Percentiles rank a stretch among this genome's conserved stretches.
phyloP scores from a whole-genome alignment of 306 rosid genomes.

The Luffa acutangula region DNA sequence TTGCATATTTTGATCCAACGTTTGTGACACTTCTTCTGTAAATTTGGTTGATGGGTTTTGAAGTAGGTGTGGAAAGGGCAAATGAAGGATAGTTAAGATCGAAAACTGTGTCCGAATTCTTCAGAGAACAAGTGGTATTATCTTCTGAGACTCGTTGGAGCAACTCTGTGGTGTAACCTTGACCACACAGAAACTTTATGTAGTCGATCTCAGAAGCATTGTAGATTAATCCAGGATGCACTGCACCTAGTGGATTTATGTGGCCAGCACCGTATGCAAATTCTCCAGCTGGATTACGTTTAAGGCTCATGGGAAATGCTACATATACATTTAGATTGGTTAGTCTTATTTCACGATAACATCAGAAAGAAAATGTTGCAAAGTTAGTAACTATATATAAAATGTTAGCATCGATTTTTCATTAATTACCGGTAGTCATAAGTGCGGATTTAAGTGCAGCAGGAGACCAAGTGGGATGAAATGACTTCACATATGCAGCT shows the following conservation, averaged over 20 bases:
- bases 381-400: too few relatives aligned
- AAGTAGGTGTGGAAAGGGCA: too few relatives aligned
- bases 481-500: conserved; percentile 23
- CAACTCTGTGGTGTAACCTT: conserved; percentile 19
- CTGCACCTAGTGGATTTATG: conserved; percentile 17
- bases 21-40: conserved; percentile 23
- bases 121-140: conserved; percentile 2
- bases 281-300: conserved; percentile 10
- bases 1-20: conserved; percentile 30
- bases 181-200: conserved; percentile 15
- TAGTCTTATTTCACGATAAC: too few relatives aligned
- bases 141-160: conserved; percentile 11
- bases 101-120: background rate
- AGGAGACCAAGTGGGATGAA: conserved; percentile 26
- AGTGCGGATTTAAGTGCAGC: conserved; percentile 21
- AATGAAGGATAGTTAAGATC: too few relatives aligned
- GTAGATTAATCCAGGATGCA: conserved; percentile 19
- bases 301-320: conserved; percentile 9
- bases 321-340: background rate
- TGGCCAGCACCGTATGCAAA: conserved; percentile 18
- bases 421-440: conserved; percentile 17
- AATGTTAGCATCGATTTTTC: too few relatives aligned
- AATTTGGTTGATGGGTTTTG: too few relatives aligned
- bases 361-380: too few relatives aligned
- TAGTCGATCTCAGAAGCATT: conserved; percentile 8